These are phyloP conservation scores for Paralagenidium karlingii DNA, from an alignment of 352 stramenopile species.

Conservation along the genomic window DNA sequence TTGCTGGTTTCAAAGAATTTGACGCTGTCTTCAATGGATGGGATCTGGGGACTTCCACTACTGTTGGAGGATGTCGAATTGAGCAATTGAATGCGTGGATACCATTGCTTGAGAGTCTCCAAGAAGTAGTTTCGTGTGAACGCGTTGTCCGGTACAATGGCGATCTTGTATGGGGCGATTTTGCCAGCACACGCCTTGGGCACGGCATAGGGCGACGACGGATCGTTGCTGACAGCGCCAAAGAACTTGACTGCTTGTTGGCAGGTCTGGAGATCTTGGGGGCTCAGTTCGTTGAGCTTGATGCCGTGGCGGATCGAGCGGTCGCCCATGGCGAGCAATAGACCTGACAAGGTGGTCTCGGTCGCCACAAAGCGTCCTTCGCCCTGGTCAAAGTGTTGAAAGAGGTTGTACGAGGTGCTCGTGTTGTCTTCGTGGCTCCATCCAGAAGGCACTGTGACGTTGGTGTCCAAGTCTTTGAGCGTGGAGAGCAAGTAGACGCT, in stretches of 20 bases:
- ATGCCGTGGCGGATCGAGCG: constrained; percentile 15
- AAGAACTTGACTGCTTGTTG: constrained; percentile 9
- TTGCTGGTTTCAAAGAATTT: constrained; percentile 36
- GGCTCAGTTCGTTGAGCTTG: constrained; percentile 10
- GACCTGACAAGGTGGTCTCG: constrained; percentile 35
- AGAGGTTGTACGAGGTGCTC: constrained; percentile 13
- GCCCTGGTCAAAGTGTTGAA: not conserved
- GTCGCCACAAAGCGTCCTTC: constrained; percentile 20
- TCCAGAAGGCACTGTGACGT: constrained; percentile 42
- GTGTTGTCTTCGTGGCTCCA: constrained; percentile 20
- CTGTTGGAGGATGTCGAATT: not conserved
- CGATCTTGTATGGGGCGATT: constrained; percentile 29
- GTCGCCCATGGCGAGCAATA: constrained; percentile 31
- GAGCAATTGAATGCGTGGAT: constrained; percentile 21
- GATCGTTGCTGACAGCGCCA: constrained; percentile 20
- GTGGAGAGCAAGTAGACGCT: constrained; percentile 43
- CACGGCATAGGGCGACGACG: constrained; percentile 18
- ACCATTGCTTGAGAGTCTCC: constrained; percentile 32
- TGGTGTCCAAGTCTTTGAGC: constrained; percentile 33
- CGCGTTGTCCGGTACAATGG: constrained; percentile 31
- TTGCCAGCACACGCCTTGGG: constrained; percentile 16
- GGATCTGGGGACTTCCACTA: constrained; percentile 16
- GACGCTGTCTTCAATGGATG: constrained; percentile 41
- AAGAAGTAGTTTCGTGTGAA: constrained; percentile 60
- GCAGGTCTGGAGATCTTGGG: constrained; percentile 5